Conservation (phyloP, 2,329 filamentous ascomycete species). For the Sphaerulina populicola region DNA sequence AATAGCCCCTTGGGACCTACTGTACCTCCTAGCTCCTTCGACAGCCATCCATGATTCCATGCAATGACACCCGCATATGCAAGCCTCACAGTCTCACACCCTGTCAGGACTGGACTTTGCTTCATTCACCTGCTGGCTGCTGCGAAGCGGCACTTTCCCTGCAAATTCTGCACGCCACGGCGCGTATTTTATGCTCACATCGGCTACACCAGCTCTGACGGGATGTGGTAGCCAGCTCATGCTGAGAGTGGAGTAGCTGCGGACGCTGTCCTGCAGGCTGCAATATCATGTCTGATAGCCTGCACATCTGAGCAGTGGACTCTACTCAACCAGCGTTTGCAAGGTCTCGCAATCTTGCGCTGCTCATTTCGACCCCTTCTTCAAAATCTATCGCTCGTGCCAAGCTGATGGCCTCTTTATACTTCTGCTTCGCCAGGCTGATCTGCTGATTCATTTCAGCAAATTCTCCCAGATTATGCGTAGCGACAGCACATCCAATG, state of each 20-base stretch:
- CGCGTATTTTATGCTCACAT: background rate
- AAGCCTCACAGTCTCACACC: background rate
- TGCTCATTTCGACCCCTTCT: slow-evolving; percentile 39
- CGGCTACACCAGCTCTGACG: background rate
- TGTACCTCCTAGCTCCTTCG: background rate
- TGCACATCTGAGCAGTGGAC: background rate
- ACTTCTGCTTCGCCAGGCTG: slow-evolving; percentile 58
- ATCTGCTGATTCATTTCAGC: slow-evolving; percentile 63
- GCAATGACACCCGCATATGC: background rate
- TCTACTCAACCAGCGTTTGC: slow-evolving; percentile 3
- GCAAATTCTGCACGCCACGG: background rate
- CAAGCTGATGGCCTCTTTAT: slow-evolving; percentile 58
- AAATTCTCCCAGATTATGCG: slow-evolving; percentile 81
- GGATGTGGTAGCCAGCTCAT: too few relatives aligned
- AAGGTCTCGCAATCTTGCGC: slow-evolving; percentile 35
- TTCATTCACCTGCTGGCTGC: background rate
- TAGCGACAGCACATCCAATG: slow-evolving; percentile 68
- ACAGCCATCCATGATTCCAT: too few relatives aligned
- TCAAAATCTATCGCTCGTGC: slow-evolving; percentile 42
- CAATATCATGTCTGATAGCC: background rate
- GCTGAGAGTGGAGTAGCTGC: too few relatives aligned
- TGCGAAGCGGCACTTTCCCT: background rate
- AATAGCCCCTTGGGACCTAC: background rate
- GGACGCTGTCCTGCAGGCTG: background rate
- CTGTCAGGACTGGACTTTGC: background rate